Evolutionary conservation across 371 early-diverging fungal species (phyloP).

Genomic region (Syncephalastrum contaminatum): DNA sequence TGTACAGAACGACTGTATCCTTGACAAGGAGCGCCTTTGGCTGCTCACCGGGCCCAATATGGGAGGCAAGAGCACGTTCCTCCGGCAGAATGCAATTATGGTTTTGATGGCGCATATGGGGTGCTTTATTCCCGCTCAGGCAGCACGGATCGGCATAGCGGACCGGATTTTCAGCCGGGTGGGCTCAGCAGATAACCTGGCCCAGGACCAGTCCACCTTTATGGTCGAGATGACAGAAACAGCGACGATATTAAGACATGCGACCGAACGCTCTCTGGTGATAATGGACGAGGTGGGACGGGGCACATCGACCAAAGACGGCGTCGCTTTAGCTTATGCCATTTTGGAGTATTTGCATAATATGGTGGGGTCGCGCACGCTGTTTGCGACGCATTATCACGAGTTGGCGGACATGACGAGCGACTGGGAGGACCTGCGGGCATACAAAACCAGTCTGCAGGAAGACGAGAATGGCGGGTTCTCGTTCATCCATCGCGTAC

Average conservation of each 20-base stretch:
- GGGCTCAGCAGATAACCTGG: slow-evolving; percentile 79
- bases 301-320: slow-evolving; percentile 95
- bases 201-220: slow-evolving; percentile 92
- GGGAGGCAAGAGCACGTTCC: slow-evolving; percentile 95
- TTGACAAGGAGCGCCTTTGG: slow-evolving; percentile 61
- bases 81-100: slow-evolving; percentile 82
- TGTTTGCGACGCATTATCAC: slow-evolving; percentile 98
- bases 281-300: slow-evolving; percentile 99
- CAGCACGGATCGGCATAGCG: slow-evolving; percentile 82
- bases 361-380: slow-evolving; percentile 56
- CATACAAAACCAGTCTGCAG: slow-evolving; percentile 56
- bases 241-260: slow-evolving; percentile 81
- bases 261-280: slow-evolving; percentile 80
- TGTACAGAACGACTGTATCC: slow-evolving; percentile 70
- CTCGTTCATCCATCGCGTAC: slow-evolving; percentile 59
- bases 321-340: slow-evolving; percentile 88
- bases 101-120: slow-evolving; percentile 94
- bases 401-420: slow-evolving; percentile 62
- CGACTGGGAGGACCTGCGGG: slow-evolving; percentile 14
- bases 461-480: slow-evolving; percentile 46
- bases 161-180: slow-evolving; percentile 88
- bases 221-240: slow-evolving; percentile 99
- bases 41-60: slow-evolving; percentile 91
- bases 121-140: slow-evolving; percentile 87
- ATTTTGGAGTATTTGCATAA: slow-evolving; percentile 79